phyloP scores from a whole-genome alignment of 371 early-diverging fungal species.

The Apophysomyces ossiformis region DNA sequence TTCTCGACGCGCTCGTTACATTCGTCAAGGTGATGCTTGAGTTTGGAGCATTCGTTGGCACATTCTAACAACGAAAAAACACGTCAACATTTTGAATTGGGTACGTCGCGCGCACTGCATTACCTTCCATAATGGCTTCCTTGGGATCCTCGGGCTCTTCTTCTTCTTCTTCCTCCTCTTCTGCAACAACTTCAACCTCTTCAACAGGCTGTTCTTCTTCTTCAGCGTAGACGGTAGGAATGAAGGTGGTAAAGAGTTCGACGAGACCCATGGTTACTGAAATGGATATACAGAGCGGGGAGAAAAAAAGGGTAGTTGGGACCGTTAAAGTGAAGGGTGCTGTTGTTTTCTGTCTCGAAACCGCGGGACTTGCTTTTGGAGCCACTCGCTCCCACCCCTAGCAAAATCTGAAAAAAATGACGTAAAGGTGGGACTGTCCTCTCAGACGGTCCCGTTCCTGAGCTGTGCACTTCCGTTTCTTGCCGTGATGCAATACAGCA shows the following conservation, averaged over 20 bases:
- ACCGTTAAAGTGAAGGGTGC: slow-evolving; percentile 4
- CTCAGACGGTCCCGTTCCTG: no score
- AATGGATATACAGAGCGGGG: slow-evolving; percentile 14
- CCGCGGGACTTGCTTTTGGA: no score
- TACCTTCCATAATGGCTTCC: slow-evolving; percentile 55
- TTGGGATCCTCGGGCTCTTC: slow-evolving; percentile 55
- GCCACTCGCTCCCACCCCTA: no score
- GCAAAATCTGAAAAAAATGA: no score
- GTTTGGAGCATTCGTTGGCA: slow-evolving; percentile 45
- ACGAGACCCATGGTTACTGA: slow-evolving; percentile 46
- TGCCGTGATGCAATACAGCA: no score
- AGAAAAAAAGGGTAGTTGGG: not conserved
- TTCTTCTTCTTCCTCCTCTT: slow-evolving; percentile 44
- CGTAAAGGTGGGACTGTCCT: no score
- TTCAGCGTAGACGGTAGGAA: slow-evolving; percentile 37
- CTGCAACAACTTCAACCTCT: slow-evolving; percentile 17
- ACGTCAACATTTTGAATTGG: not conserved
- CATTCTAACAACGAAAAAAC: slow-evolving; percentile 35
- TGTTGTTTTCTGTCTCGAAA: not conserved
- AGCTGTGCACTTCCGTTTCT: no score
- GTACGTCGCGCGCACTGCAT: not conserved
- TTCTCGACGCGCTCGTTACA: slow-evolving; percentile 63
- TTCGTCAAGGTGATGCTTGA: slow-evolving; percentile 60
- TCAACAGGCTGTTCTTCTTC: slow-evolving; percentile 26
- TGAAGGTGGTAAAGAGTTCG: slow-evolving; percentile 54